phyloP scores from a whole-genome alignment of 306 rosid species.

The Pyrus bretschneideri region DNA sequence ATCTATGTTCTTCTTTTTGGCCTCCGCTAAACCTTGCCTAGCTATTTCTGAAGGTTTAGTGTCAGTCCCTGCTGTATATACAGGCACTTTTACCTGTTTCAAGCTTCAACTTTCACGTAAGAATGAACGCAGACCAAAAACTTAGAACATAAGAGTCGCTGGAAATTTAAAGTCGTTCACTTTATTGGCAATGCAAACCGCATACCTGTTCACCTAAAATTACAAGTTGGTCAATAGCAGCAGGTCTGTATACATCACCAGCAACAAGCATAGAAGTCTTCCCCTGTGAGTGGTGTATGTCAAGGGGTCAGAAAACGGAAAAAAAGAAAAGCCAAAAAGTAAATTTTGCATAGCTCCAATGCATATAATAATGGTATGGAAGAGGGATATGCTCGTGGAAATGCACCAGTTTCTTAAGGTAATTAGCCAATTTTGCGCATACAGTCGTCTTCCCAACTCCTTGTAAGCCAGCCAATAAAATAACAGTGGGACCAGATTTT shows the following conservation, averaged over 20 bases:
- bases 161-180: not conserved
- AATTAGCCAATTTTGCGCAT: slow-evolving; percentile 84
- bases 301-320: slow-evolving; percentile 14
- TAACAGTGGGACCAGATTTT: slow-evolving; percentile 77
- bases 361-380: slow-evolving; percentile 5
- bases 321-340: not conserved
- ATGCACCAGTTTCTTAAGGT: slow-evolving; percentile 83
- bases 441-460: slow-evolving; percentile 99
- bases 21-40: slow-evolving; percentile 86
- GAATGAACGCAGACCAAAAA: not conserved
- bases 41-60: slow-evolving; percentile 87
- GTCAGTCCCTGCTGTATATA: slow-evolving; percentile 82
- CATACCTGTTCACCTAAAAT: slow-evolving; percentile 91
- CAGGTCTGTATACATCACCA: slow-evolving; percentile 97
- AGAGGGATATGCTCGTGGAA: slow-evolving; percentile 13
- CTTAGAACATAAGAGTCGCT: slow-evolving; percentile 13
- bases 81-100: slow-evolving; percentile 88
- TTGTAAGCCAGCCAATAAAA: slow-evolving; percentile 92
- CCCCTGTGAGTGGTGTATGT: slow-evolving; percentile 50
- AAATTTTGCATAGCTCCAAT: not conserved
- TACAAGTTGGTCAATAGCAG: slow-evolving; percentile 94
- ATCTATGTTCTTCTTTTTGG: slow-evolving; percentile 80
- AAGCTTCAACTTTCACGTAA: slow-evolving; percentile 36
- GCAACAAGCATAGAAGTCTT: slow-evolving; percentile 95
- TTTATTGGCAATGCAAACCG: slow-evolving; percentile 2